Evolutionary conservation across 208 protist species (phyloP).

Genomic region (Paratrypanosoma confusum): DNA sequence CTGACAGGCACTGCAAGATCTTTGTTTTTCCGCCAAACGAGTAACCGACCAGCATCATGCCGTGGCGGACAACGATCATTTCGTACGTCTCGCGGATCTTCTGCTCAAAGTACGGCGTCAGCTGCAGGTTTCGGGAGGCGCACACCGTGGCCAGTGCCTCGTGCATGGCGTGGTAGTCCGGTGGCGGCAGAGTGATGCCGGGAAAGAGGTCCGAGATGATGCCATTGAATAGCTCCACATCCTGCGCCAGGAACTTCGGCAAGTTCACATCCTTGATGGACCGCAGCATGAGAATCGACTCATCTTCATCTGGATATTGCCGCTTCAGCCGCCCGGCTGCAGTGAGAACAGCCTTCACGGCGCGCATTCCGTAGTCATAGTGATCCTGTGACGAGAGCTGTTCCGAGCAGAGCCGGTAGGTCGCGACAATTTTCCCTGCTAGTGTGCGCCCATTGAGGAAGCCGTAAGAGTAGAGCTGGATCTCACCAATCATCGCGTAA

Average conservation of each 20-base stretch:
- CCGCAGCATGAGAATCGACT: constrained; percentile 92
- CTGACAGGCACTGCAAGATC: constrained; percentile 75
- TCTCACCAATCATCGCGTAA: constrained; percentile 98
- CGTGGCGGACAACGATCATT: constrained; percentile 96
- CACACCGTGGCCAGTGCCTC: constrained; percentile 52
- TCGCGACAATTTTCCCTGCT: constrained; percentile 93
- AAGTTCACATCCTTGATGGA: constrained; percentile 94
- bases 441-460: constrained; percentile 90
- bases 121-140: constrained; percentile 65
- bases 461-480: constrained; percentile 96
- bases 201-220: constrained; percentile 95
- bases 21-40: constrained; percentile 91
- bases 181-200: constrained; percentile 67
- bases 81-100: constrained; percentile 93
- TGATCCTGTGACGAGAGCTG: constrained; percentile 96
- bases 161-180: constrained; percentile 86
- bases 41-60: constrained; percentile 96
- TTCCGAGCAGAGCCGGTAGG: constrained; percentile 94
- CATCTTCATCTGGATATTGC: constrained; percentile 83
- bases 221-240: constrained; percentile 94
- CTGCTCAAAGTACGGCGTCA: constrained; percentile 82
- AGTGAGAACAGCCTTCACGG: constrained; percentile 93
- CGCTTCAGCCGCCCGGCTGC: constrained; percentile 89
- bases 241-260: constrained; percentile 92
- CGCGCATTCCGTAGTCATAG: constrained; percentile 97